These are phyloP conservation scores for Erodium trifolium DNA, from an alignment of 441 rosid species.

Conservation along the genomic window DNA sequence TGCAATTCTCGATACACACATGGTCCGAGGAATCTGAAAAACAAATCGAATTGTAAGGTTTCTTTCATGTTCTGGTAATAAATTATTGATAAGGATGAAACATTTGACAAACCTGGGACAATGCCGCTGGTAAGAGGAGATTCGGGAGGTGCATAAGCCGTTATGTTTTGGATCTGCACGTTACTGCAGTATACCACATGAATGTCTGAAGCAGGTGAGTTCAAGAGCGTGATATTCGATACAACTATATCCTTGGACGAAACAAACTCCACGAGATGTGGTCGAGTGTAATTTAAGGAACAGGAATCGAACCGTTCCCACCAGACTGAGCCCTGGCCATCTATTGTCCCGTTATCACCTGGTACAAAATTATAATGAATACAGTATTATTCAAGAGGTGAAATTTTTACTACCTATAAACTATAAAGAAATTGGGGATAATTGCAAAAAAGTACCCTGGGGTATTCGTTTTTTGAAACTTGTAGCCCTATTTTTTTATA, in stretches of 20 bases:
- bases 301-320: slow-evolving; percentile 66
- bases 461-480: no score
- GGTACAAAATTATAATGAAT: slow-evolving; percentile 2
- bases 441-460: no score
- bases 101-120: slow-evolving; percentile 54
- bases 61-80: not conserved
- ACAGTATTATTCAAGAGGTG: no score
- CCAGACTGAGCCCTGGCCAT: slow-evolving; percentile 87
- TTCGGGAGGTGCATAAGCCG: slow-evolving; percentile 43
- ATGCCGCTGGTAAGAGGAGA: slow-evolving; percentile 68
- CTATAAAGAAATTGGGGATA: no score
- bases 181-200: slow-evolving; percentile 69
- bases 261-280: slow-evolving; percentile 71
- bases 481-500: no score
- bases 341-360: slow-evolving; percentile 89
- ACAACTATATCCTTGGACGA: slow-evolving; percentile 48
- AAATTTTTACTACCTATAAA: no score
- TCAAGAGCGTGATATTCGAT: slow-evolving; percentile 66
- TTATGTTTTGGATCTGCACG: slow-evolving; percentile 55
- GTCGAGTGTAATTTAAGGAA: slow-evolving; percentile 71
- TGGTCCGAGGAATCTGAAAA: slow-evolving; percentile 36
- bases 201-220: slow-evolving; percentile 74
- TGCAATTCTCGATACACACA: slow-evolving; percentile 38
- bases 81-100: not conserved
- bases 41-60: not conserved